Evolutionary conservation across 2,329 filamentous ascomycete species (phyloP).

Genomic region (Diatrype stigma): DNA sequence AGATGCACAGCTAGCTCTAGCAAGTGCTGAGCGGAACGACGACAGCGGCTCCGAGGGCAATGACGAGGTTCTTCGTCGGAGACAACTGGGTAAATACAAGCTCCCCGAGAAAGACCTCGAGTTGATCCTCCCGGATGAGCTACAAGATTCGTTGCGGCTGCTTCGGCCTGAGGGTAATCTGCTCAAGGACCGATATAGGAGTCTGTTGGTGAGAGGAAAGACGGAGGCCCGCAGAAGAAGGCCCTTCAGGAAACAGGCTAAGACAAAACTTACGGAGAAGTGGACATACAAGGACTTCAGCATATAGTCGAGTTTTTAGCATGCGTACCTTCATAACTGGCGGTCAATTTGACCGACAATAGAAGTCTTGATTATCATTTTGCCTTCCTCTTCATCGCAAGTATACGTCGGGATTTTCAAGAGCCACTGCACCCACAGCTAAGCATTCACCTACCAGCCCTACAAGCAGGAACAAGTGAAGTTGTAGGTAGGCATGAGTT

Average conservation of each 20-base stretch:
- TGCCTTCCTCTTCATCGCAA: too few species aligned
- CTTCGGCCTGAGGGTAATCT: conserved; percentile 95
- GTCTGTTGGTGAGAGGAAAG: conserved; percentile 81
- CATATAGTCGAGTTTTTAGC: conserved; percentile 28
- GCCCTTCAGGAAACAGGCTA: conserved; percentile 77
- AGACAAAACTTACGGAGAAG: conserved; percentile 83
- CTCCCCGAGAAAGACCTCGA: conserved; percentile 78
- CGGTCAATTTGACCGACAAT: too few species aligned
- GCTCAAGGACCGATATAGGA: conserved; percentile 87
- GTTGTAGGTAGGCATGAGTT: too few species aligned
- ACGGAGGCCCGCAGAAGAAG: conserved; percentile 77
- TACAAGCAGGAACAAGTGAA: too few species aligned
- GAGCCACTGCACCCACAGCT: too few species aligned
- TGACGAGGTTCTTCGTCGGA: conserved; percentile 62
- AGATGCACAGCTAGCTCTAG: conserved; percentile 45
- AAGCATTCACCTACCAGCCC: too few species aligned
- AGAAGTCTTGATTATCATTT: too few species aligned
- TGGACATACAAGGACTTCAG: conserved; percentile 97
- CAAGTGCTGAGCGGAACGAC: conserved; percentile 38
- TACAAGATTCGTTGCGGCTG: conserved; percentile 75
- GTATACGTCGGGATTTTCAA: too few species aligned
- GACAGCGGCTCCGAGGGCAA: conserved; percentile 53
- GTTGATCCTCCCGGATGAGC: conserved; percentile 75
- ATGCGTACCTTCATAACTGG: too few species aligned
- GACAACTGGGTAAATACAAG: conserved; percentile 68